Evolutionary conservation across 2,329 filamentous ascomycete species (phyloP).

Genomic region (Colletotrichum sp.): DNA sequence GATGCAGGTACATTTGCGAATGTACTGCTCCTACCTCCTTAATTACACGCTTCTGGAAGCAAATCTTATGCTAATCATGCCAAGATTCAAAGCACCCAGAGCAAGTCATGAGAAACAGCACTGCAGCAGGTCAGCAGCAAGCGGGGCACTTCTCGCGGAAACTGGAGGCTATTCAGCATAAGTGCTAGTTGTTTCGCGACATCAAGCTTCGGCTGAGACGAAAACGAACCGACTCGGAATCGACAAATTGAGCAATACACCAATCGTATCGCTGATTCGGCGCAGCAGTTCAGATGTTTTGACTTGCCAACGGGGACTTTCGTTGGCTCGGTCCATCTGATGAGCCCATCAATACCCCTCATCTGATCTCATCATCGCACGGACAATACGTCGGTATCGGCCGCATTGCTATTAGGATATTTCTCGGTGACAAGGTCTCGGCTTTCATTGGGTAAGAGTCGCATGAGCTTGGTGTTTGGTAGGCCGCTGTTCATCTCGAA

Average conservation of each 20-base stretch:
- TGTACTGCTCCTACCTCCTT: neutral
- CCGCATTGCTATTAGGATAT: neutral
- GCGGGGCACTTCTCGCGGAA: neutral
- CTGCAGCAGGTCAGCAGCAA: neutral
- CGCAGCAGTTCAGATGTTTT: neutral
- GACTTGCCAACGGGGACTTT: neutral
- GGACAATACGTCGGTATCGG: neutral
- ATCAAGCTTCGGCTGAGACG: slow-evolving; percentile 5
- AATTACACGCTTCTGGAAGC: neutral
- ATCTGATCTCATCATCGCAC: neutral
- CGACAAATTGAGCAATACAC: neutral
- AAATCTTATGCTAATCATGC: neutral
- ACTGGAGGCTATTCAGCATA: neutral
- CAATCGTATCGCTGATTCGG: neutral
- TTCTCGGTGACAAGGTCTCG: neutral
- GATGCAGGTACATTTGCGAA: neutral
- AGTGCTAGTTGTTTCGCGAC: neutral
- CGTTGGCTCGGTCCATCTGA: neutral
- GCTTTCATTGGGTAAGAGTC: neutral
- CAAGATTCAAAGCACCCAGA: neutral
- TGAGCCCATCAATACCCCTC: neutral
- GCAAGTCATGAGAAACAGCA: neutral
- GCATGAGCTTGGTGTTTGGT: neutral
- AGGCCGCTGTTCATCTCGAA: neutral
- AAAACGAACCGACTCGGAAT: neutral